Evolutionary conservation across 2,329 filamentous ascomycete species (phyloP), one percentile per base, ranked within the genome.

Genomic region (Stromatinia cepivora): DNA sequence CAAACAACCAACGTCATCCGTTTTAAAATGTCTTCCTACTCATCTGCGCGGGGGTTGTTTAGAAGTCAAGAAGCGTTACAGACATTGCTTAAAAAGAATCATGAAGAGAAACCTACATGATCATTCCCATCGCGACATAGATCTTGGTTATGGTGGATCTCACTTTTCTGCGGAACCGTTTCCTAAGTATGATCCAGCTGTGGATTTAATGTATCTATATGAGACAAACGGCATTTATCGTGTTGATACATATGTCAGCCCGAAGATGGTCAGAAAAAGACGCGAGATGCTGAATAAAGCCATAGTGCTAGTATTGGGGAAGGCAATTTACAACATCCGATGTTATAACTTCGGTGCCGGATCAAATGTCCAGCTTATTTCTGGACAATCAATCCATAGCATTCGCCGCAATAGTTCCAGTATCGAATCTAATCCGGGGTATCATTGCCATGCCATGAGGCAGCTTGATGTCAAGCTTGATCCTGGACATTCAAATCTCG

Each of bases 91-190:
- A 11, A 22, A 13, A n/a, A 52, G 10, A 20, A 52, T 25, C 1
- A 5, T 10, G 6, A 50, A 28, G 31, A 64, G 34, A 28, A 52
- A 9, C 4, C 20, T 5, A 13, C 10, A 11, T 39, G 9, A 22
- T 50, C 15, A 39, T 28, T 28, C 9, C 39, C 31, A 39, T 5
- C 6, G 20, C 13, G n/a, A 39, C 28, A 52, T 64, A 39, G 61
- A 64, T 39, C 48, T 64, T 28, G 61, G 61, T 39, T 39, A 64
- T 52, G 61, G 61, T 22, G 61, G 61, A 39, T 39, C 46, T 22
- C n/a, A 22, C 11, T 28, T 52, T 28, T 13, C n/a, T 15, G 31
- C 46, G 31, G 8, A 64, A 53, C n/a, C 31, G 9, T 64, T 64
- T 28, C 61, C 46, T 39, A n/a, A 64, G 15, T 52, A 64, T 28